A percentile compares a stretch with the other conserved stretches of the same genome.
Conservation (phyloP, 495 filamentous ascomycete genomes). For the Neurospora cerealis region DNA sequence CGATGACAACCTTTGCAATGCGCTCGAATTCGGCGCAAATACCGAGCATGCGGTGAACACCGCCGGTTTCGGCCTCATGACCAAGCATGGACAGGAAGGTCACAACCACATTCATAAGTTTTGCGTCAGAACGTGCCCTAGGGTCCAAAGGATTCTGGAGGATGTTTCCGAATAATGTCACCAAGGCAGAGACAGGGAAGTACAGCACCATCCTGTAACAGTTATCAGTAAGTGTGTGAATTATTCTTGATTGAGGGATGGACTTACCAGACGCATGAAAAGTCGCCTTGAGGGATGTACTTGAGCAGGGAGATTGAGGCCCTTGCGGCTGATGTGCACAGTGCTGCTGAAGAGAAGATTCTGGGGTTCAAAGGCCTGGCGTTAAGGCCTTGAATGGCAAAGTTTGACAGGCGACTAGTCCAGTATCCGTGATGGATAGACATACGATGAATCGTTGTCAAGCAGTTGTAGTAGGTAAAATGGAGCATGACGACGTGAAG, state of each 20-base stretch:
- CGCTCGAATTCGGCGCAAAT: conserved; percentile 92
- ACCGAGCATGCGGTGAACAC: conserved; percentile 83
- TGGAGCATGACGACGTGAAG: conserved; percentile 88
- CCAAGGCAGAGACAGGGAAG: conserved; percentile 90
- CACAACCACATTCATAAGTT: conserved; percentile 85
- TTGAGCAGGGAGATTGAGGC: conserved; percentile 89
- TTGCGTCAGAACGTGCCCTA: conserved; percentile 77
- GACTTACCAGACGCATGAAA: conserved; percentile 86
- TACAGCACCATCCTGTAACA: conserved; percentile 78
- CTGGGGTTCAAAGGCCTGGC: conserved; percentile 82
- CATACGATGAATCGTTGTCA: conserved; percentile 98
- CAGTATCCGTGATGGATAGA: conserved; percentile 97
- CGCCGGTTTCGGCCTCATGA: conserved; percentile 70
- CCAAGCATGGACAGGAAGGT: conserved; percentile 67
- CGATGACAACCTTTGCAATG: conserved; percentile 85
- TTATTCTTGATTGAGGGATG: not conserved
- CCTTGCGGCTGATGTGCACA: conserved; percentile 86
- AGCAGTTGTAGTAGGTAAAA: conserved; percentile 94
- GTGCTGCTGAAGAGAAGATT: conserved; percentile 84
- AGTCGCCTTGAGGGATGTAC: conserved; percentile 93
- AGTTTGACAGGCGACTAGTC: conserved; percentile 91
- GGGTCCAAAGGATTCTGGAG: conserved; percentile 90
- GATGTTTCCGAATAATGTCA: conserved; percentile 95
- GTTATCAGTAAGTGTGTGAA: conserved; percentile 12
- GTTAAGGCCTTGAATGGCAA: conserved; percentile 88